A percentile compares a stretch with the other conserved stretches of the same genome.
Conservation (phyloP, 805 yeast species). For the Saccharomyces paradoxus region DNA sequence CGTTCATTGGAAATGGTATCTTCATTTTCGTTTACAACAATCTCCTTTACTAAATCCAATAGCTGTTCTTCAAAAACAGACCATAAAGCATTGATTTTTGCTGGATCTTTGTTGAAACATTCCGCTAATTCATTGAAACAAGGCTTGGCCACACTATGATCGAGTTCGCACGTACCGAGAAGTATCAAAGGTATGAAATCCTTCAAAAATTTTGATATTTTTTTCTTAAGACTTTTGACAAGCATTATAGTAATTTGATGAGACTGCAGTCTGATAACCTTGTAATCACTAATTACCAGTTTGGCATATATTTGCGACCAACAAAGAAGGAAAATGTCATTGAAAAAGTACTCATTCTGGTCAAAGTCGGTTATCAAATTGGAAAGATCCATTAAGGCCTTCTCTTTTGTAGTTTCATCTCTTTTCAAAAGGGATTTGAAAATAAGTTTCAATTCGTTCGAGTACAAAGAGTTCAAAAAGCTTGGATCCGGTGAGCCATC, state of each 20-base stretch:
- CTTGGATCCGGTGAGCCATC: slow-evolving; percentile 72
- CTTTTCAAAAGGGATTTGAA: slow-evolving; percentile 71
- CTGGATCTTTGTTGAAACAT: slow-evolving; percentile 50
- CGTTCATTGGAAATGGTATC: slow-evolving; percentile 70
- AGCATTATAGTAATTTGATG: slow-evolving; percentile 59
- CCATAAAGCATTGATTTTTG: slow-evolving; percentile 53
- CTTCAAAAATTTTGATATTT: slow-evolving; percentile 55
- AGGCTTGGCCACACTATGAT: slow-evolving; percentile 47
- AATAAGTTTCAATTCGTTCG: slow-evolving; percentile 41
- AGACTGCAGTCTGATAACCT: slow-evolving; percentile 49
- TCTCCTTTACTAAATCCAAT: slow-evolving; percentile 44
- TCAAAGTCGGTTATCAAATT: slow-evolving; percentile 23
- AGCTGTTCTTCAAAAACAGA: slow-evolving; percentile 48
- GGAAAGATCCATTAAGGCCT: slow-evolving; percentile 54
- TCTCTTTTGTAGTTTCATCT: slow-evolving; percentile 79
- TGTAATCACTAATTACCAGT: slow-evolving; percentile 62
- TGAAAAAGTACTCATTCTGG: slow-evolving; percentile 28
- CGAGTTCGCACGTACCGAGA: slow-evolving; percentile 63
- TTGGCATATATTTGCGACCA: slow-evolving; percentile 84
- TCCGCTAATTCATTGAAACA: slow-evolving; percentile 40
- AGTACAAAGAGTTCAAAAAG: slow-evolving; percentile 37
- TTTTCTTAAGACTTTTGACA: slow-evolving; percentile 44
- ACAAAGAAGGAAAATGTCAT: slow-evolving; percentile 47
- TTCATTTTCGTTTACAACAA: slow-evolving; percentile 47
- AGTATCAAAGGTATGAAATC: slow-evolving; percentile 70